Evolutionary conservation across 495 filamentous ascomycete species (phyloP), one percentile per base, ranked within the genome.

Genomic region (Penicillium waksmanii): DNA sequence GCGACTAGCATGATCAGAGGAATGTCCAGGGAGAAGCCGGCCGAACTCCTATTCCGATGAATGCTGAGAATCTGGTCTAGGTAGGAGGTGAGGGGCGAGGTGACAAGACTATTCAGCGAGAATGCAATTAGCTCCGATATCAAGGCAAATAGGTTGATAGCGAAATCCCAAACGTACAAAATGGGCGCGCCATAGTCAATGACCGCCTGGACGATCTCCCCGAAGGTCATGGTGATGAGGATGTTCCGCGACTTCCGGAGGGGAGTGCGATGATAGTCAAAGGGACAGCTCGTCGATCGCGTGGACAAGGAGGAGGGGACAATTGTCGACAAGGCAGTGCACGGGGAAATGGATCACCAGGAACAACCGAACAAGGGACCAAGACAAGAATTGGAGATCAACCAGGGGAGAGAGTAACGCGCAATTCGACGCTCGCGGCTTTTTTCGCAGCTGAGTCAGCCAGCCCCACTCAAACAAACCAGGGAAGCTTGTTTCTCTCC

Each of bases 1-100:
- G 95, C 89, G 44, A 96, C 86, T 27, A 98, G 90, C 95, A 98
- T 98, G 63, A 98, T 98, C 60, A 98, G 73, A 5, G 95, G 96
- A 47, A 97, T 98, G 70, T 98, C 90, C 44, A 87, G 73, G 10
- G 88, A 90, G 78, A 98, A 98, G 36, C 95, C 95, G 18, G 89
- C 90, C 46, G 92, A 96, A 33, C 87, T 91, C 68, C 88, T 88
- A 33, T 74, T 83, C 62, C 86, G 83, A 70, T 96, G 85, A 75
- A 98, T 98, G 68, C 88, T 89, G 59, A 90, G 82, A 62, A 95
- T 97, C 76, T 98, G 93, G 77, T 97, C 93, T 57, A 87, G 83
- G 75, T 97, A 97, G 60, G 89, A 93, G 18, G 93, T 88, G 34
- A 97, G 74, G 23, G 93, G 93, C 18, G 92, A 95, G 34, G 89